Base-by-base conservation (phyloP, 495 filamentous ascomycete genomes). In the Pyronema domesticum region DNA sequence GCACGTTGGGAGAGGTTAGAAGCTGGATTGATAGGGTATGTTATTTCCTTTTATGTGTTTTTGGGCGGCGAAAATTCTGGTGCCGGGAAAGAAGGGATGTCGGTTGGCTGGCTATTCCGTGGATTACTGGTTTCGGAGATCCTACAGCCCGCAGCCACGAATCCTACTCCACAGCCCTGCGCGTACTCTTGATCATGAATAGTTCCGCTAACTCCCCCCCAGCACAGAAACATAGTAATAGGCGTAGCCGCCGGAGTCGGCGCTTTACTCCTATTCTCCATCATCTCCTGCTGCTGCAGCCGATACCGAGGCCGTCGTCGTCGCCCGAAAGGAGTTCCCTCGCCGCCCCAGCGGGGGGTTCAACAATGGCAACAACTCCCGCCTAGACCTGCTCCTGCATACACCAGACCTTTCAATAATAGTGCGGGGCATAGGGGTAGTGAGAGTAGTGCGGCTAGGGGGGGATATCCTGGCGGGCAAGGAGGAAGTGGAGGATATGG, bases 151-250 rank as follows among this genome's bases (percentile, higher is more conserved):
- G 6, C n/a, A 23, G 18, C 14, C 35, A 44, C n/a, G 14, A 51
- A 40, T 36, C 3, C 7, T 5, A n/a, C n/a, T n/a, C n/a, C n/a
- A n/a, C n/a, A n/a, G n/a, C n/a, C n/a, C n/a, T n/a, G n/a, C n/a
- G n/a, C n/a, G n/a, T n/a, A n/a, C n/a, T n/a, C n/a, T n/a, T n/a
- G n/a, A n/a, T n/a, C n/a, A n/a, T n/a, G n/a, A n/a, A n/a, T 1
- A 42, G 4, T 23, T 23, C 45, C 45, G 17, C 45, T 47, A 19
- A 47, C 18, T 3, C 23, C 2, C 17, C 3, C 34, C 33, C 49
- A 80, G 51, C 83, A 89, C 68, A 81, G 80, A 68, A 73, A 76
- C 39, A 75, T 89, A 39, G 79, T 86, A 17, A 88, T 89, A 56
- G 85, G 81, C n/a, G 71, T 93, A 15, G 75, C 70, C 7, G 69